Evolutionary conservation across 345 rosid genomes (phyloP).

Genomic region (Camelina hispida): DNA sequence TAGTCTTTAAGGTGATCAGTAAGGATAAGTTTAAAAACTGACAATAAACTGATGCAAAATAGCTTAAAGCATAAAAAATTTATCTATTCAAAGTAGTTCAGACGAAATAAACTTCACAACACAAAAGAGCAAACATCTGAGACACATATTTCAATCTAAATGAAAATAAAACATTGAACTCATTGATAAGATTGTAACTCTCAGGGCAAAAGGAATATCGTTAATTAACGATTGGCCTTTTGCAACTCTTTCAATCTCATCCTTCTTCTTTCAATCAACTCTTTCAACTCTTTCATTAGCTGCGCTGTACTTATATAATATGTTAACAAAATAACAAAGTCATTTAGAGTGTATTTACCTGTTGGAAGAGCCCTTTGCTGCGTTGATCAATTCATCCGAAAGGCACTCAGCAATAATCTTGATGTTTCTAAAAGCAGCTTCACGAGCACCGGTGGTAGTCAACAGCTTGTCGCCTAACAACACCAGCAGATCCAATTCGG

Average conservation of each 20-base stretch:
- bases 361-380: slow-evolving; percentile 90
- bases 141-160: slow-evolving; percentile 36
- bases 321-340: no score
- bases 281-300: slow-evolving; percentile 83
- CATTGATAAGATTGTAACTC: slow-evolving; percentile 27
- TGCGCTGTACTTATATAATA: slow-evolving; percentile 24
- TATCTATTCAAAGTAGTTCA: slow-evolving; percentile 33
- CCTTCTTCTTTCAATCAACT: slow-evolving; percentile 90
- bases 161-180: slow-evolving; percentile 29
- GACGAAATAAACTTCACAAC: slow-evolving; percentile 29
- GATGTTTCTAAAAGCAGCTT: no score
- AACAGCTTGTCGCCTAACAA: slow-evolving; percentile 26
- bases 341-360: slow-evolving; percentile 44
- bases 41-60: slow-evolving; percentile 1
- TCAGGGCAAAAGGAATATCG: slow-evolving; percentile 27
- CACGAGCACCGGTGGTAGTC: slow-evolving; percentile 75
- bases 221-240: no score
- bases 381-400: no score
- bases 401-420: no score
- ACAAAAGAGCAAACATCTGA: slow-evolving; percentile 36
- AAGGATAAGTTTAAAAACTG: neutral
- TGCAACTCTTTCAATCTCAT: slow-evolving; percentile 86
- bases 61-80: slow-evolving; percentile 17
- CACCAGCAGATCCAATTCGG: no score
- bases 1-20: neutral